Percentiles rank a stretch among this genome's conserved stretches.
phyloP scores from a whole-genome alignment of 2,329 filamentous ascomycete species.

The Penicillium hesseltinei region DNA sequence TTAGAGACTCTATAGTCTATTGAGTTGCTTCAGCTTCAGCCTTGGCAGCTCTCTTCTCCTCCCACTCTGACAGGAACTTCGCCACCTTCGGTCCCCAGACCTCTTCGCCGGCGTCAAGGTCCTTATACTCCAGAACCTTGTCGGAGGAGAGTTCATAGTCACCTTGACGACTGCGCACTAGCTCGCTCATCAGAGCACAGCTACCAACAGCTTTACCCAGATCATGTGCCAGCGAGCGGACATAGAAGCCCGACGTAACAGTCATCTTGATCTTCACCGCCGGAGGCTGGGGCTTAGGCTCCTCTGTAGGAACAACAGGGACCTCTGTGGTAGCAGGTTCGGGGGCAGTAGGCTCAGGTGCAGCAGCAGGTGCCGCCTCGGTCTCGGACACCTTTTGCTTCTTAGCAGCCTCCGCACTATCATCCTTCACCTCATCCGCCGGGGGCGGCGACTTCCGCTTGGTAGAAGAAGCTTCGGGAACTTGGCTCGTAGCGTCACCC shows the following conservation, averaged over 20 bases:
- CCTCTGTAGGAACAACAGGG: constrained; percentile 17
- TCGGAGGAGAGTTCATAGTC: constrained; percentile 69
- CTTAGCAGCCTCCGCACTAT: constrained; percentile 25
- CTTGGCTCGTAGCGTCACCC: constrained; percentile 31
- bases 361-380: constrained; percentile 17
- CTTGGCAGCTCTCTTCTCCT: constrained; percentile 39
- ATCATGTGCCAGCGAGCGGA: constrained; percentile 89
- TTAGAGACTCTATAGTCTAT: neutral
- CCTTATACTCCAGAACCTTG: constrained; percentile 75
- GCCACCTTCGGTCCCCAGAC: constrained; percentile 78
- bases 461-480: constrained; percentile 17
- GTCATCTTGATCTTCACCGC: constrained; percentile 85
- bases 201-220: constrained; percentile 79
- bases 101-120: constrained; percentile 71
- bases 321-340: constrained; percentile 14
- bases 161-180: constrained; percentile 77
- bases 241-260: constrained; percentile 94
- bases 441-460: constrained; percentile 40
- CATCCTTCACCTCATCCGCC: constrained; percentile 21
- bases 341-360: constrained; percentile 12
- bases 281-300: constrained; percentile 49
- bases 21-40: constrained; percentile 8
- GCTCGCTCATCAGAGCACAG: constrained; percentile 79
- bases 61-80: constrained; percentile 55
- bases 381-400: constrained; percentile 35